These are phyloP conservation scores for Aspergillus pseudotamarii DNA, from an alignment of 2,329 filamentous ascomycete species.

Conservation along the genomic window DNA sequence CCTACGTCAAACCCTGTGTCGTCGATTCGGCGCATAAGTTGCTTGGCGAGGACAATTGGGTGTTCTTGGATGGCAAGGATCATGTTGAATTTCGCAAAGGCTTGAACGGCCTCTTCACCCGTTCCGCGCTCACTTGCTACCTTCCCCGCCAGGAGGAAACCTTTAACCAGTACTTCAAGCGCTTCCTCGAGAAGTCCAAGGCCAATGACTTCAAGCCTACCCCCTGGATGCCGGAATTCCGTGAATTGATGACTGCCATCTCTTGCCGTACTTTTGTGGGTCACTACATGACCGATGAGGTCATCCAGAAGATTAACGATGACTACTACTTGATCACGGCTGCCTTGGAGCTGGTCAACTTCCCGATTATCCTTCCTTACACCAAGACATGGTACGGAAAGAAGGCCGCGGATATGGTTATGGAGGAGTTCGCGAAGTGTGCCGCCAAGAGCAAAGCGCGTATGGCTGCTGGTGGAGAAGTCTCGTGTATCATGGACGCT, in stretches of 20 bases:
- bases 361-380: slow-evolving; percentile 92
- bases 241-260: slow-evolving; percentile 91
- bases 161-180: slow-evolving; percentile 82
- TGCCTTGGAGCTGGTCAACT: slow-evolving; percentile 95
- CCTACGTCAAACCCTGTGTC: slow-evolving; percentile 92
- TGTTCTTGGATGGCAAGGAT: slow-evolving; percentile 91
- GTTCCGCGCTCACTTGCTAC: slow-evolving; percentile 82
- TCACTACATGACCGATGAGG: slow-evolving; percentile 88
- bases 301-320: slow-evolving; percentile 90
- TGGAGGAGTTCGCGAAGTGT: slow-evolving; percentile 86
- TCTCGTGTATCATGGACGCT: slow-evolving; percentile 91
- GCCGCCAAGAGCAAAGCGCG: slow-evolving; percentile 90
- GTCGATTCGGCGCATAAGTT: slow-evolving; percentile 94
- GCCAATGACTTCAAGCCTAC: slow-evolving; percentile 72
- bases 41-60: slow-evolving; percentile 89
- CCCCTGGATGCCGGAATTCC: slow-evolving; percentile 89
- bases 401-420: slow-evolving; percentile 89
- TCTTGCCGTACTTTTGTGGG: slow-evolving; percentile 97
- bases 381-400: slow-evolving; percentile 98
- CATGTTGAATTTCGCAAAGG: slow-evolving; percentile 98
- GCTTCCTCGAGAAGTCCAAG: slow-evolving; percentile 75
- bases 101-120: slow-evolving; percentile 90
- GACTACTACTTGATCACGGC: slow-evolving; percentile 97
- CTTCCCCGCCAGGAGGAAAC: slow-evolving; percentile 91
- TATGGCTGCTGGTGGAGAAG: slow-evolving; percentile 83